These are phyloP conservation scores for Solanum lignicaule DNA, from an alignment of 257 asterid species.

Conservation along the genomic window DNA sequence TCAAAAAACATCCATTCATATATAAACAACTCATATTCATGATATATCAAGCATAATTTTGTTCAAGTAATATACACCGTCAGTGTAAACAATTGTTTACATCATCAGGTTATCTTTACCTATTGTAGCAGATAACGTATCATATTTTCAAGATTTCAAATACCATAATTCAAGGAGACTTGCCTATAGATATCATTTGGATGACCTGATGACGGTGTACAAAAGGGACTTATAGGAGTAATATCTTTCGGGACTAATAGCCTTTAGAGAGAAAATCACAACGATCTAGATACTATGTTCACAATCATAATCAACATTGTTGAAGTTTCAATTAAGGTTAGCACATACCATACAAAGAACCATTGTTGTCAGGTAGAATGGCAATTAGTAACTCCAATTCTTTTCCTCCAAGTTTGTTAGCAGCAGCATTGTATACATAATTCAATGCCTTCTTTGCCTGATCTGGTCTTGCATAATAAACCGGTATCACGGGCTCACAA, in stretches of 20 bases:
- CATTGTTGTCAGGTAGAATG: slow-evolving; percentile 90
- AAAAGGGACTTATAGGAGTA: neutral
- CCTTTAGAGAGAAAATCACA: neutral
- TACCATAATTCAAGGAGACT: neutral
- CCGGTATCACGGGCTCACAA: slow-evolving; percentile 79
- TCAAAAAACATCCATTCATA: neutral
- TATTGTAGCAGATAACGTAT: neutral
- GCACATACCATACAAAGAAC: slow-evolving; percentile 71
- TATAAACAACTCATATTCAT: neutral
- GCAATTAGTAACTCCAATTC: slow-evolving; percentile 85
- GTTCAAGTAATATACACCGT: neutral
- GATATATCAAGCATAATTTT: neutral
- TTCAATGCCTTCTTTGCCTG: slow-evolving; percentile 91
- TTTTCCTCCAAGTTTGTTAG: slow-evolving; percentile 75
- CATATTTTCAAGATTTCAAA: neutral
- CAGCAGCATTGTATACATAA: slow-evolving; percentile 74
- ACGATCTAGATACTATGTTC: neutral
- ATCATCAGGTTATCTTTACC: neutral
- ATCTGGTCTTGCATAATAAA: slow-evolving; percentile 75
- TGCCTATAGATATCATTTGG: neutral
- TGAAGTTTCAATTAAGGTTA: neutral
- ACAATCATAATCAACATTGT: neutral
- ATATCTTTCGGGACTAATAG: neutral
- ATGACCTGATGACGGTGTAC: neutral
- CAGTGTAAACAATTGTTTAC: neutral